Evolutionary conservation across 495 filamentous ascomycete genomes (phyloP).

Genomic region (Bombardia bombarda): DNA sequence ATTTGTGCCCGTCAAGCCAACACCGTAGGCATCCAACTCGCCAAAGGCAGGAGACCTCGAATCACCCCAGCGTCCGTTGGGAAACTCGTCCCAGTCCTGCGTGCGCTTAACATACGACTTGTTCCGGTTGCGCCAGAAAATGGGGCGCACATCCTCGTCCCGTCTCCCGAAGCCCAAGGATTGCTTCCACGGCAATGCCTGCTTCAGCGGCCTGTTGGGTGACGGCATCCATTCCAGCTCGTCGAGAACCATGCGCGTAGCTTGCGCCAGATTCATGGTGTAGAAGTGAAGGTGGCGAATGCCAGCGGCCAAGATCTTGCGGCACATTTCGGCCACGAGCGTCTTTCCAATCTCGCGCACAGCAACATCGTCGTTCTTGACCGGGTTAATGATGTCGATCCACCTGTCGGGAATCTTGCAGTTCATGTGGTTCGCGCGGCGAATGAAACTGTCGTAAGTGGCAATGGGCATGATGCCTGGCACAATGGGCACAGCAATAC

Average conservation of each 20-base stretch:
- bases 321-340: conserved; percentile 88
- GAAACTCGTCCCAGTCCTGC: conserved; percentile 98
- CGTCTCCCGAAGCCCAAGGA: conserved; percentile 82
- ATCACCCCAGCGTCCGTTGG: conserved; percentile 98
- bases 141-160: conserved; percentile 92
- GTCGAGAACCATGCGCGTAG: conserved; percentile 88
- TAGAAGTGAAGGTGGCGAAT: conserved; percentile 95
- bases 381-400: conserved; percentile 74
- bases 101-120: conserved; percentile 91
- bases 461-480: conserved; percentile 99
- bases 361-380: conserved; percentile 93
- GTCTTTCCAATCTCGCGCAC: conserved; percentile 86
- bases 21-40: conserved; percentile 90
- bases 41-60: conserved; percentile 95
- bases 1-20: conserved; percentile 93
- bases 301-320: conserved; percentile 68
- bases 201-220: conserved; percentile 64
- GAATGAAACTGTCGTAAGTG: conserved; percentile 84
- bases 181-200: conserved; percentile 88
- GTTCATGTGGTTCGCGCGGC: conserved; percentile 83
- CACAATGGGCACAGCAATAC: conserved; percentile 84
- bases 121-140: conserved; percentile 98
- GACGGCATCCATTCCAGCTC: conserved; percentile 77
- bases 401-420: conserved; percentile 73
- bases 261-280: conserved; percentile 97